Percentiles rank a stretch among this genome's conserved stretches.
phyloP scores from a whole-genome alignment of 78 protist species.

The Dictyostelium citrinum region DNA sequence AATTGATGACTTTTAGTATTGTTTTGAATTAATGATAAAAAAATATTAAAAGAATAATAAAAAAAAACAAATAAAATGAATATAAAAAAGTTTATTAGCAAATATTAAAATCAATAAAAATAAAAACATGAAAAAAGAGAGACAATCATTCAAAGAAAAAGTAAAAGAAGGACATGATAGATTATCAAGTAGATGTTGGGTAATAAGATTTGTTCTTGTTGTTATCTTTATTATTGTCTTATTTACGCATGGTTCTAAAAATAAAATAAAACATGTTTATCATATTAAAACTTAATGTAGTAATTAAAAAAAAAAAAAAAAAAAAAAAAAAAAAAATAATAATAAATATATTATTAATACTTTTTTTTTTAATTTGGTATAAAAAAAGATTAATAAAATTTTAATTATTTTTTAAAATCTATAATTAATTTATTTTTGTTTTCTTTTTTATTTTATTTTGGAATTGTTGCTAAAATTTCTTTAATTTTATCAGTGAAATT shows the following conservation, averaged over 20 bases:
- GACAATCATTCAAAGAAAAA: neutral
- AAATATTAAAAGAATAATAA: too few species aligned
- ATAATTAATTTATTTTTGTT: neutral
- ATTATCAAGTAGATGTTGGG: neutral
- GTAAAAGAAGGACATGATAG: neutral
- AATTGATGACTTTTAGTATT: neutral
- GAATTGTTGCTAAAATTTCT: constrained; percentile 10
- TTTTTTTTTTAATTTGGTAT: neutral
- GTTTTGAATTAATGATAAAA: neutral
- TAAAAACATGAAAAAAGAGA: neutral
- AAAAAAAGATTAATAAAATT: neutral
- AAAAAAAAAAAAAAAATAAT: neutral
- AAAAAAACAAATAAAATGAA: neutral
- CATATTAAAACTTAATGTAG: neutral
- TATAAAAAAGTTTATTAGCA: neutral
- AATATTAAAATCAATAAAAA: neutral
- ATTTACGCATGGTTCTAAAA: neutral
- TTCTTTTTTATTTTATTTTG: neutral
- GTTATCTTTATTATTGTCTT: neutral
- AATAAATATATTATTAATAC: neutral
- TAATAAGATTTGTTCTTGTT: neutral
- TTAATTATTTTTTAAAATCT: neutral
- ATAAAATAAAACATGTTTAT: neutral
- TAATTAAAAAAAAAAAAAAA: neutral
- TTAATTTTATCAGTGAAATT: constrained; percentile 35